Evolutionary conservation across 331 rosid species (phyloP).

Genomic region (Cucumis variabilis): DNA sequence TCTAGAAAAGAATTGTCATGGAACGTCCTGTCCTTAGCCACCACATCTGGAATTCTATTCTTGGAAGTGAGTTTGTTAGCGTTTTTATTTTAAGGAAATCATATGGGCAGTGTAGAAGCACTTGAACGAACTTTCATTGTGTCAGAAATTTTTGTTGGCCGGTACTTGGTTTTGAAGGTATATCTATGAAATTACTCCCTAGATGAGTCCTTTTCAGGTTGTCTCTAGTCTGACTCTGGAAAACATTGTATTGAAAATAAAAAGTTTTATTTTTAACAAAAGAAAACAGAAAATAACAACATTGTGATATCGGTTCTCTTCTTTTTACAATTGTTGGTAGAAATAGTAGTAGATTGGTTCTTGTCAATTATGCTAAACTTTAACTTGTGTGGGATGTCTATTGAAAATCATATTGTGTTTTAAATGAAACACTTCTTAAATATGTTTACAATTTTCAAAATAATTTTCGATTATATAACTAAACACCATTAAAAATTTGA

Average conservation of each 20-base stretch:
- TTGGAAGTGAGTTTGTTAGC: constrained; percentile 97
- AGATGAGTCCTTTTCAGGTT: not conserved
- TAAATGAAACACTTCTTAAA: not conserved
- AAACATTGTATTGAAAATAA: not conserved
- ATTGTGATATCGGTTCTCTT: not conserved
- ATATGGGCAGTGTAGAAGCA: constrained; percentile 71
- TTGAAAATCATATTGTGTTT: not conserved
- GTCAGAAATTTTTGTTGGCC: constrained; percentile 81
- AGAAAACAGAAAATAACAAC: not conserved
- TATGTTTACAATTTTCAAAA: not conserved
- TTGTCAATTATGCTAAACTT: not conserved
- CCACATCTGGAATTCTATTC: constrained; percentile 92
- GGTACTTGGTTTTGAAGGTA: constrained; percentile 89
- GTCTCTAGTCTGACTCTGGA: not conserved
- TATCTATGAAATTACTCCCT: not conserved
- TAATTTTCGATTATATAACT: not conserved
- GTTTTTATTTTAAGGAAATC: constrained; percentile 88
- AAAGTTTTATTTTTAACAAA: not conserved
- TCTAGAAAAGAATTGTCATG: constrained; percentile 72
- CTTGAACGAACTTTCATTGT: constrained; percentile 78
- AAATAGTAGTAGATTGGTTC: not conserved
- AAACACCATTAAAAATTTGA: not conserved
- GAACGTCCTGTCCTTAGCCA: constrained; percentile 80
- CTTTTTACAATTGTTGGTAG: not conserved
- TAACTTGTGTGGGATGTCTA: not conserved